These are phyloP conservation scores for Podila epicladia DNA, from an alignment of 192 early-diverging fungal species.

Conservation along the genomic window DNA sequence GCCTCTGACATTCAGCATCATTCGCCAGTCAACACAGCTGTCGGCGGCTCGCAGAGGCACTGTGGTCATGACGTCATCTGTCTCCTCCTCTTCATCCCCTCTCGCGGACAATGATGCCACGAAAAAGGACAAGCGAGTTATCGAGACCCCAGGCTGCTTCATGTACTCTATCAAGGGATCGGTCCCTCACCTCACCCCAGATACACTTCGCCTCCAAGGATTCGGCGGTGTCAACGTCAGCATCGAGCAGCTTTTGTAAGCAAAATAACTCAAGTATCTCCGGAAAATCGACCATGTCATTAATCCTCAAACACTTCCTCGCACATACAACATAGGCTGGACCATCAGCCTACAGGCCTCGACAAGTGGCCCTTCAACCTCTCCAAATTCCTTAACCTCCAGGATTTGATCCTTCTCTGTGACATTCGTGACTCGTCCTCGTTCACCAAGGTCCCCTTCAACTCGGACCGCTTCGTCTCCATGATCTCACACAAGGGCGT, in stretches of 20 bases:
- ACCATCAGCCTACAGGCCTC: conserved; percentile 27
- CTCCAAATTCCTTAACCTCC: conserved; percentile 58
- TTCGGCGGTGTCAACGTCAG: conserved; percentile 49
- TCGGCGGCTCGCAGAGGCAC: conserved; percentile 37
- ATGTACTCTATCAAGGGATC: conserved; percentile 62
- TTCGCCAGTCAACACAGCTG: conserved; percentile 44
- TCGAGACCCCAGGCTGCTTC: conserved; percentile 64
- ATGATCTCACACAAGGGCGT: conserved; percentile 60
- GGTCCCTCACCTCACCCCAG: conserved; percentile 65
- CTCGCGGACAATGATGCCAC: not conserved
- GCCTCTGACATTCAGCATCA: conserved; percentile 48
- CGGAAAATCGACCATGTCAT: not conserved
- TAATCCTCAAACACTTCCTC: not conserved
- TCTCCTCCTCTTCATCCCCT: no score
- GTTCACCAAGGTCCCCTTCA: conserved; percentile 41
- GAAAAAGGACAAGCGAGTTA: conserved; percentile 12
- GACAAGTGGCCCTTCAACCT: conserved; percentile 33
- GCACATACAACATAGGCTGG: conserved; percentile 14
- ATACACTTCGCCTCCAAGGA: conserved; percentile 55
- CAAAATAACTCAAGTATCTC: no score
- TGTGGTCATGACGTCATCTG: conserved; percentile 17
- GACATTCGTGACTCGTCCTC: conserved; percentile 61
- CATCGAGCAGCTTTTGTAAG: conserved; percentile 46
- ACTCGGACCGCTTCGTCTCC: conserved; percentile 62
- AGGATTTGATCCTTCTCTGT: conserved; percentile 55